A percentile compares a stretch with the other conserved stretches of the same genome.
Evolutionary conservation across 345 rosid species (phyloP).

Genomic region (Boechera divaricarpa): DNA sequence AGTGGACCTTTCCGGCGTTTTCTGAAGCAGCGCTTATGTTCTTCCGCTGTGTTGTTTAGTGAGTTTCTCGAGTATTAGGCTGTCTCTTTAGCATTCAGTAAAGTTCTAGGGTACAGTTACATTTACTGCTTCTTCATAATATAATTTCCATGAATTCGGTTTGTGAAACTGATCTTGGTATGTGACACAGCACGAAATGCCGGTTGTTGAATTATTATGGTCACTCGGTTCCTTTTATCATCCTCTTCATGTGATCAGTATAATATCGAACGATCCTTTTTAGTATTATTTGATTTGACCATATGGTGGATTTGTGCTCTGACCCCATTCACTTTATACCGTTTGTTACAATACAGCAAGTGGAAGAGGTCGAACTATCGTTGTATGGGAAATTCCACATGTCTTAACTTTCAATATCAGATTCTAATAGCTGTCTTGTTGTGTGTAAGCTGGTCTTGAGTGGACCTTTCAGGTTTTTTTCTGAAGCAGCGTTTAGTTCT

Average conservation of each 20-base stretch:
- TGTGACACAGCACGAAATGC: too few relatives aligned
- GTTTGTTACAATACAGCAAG: conserved; percentile 10
- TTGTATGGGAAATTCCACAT: neutral
- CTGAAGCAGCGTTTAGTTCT: neutral
- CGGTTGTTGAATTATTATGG: too few relatives aligned
- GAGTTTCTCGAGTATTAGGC: neutral
- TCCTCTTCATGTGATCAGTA: conserved; percentile 23
- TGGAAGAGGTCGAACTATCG: neutral
- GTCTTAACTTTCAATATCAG: neutral
- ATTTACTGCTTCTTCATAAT: too few relatives aligned
- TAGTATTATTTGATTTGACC: conserved; percentile 41
- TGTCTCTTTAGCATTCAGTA: neutral
- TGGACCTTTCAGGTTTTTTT: neutral
- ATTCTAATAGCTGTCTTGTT: neutral
- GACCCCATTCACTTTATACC: conserved; percentile 46
- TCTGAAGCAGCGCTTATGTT: too few relatives aligned
- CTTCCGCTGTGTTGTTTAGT: too few relatives aligned
- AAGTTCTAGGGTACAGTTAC: too few relatives aligned
- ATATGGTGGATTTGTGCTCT: conserved; percentile 53
- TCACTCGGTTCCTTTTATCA: conserved; percentile 12
- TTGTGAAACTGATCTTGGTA: too few relatives aligned
- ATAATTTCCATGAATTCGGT: too few relatives aligned
- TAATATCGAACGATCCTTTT: conserved; percentile 37
- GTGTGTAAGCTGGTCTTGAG: neutral
- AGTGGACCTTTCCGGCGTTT: too few relatives aligned